Percentiles rank a stretch among this genome's conserved stretches.
Evolutionary conservation across 2,329 filamentous ascomycete species (phyloP).

Genomic region (Exophiala alcalophila): DNA sequence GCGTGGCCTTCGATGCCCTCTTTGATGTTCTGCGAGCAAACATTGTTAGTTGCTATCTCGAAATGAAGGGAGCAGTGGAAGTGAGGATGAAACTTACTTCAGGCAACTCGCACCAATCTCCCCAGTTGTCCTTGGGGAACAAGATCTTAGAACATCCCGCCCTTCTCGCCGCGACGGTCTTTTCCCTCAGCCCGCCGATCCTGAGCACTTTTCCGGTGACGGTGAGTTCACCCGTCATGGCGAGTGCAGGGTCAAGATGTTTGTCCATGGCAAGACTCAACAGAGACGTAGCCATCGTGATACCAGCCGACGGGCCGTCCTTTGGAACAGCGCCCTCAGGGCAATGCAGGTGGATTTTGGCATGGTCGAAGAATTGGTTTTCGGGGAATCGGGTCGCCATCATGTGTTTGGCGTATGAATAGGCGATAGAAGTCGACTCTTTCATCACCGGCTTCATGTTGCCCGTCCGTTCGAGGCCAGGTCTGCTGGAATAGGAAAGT

Average conservation of each 20-base stretch:
- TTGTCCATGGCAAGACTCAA: constrained; percentile 79
- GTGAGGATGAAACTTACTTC: constrained; percentile 68
- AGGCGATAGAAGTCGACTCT: constrained; percentile 90
- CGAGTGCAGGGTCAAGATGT: constrained; percentile 77
- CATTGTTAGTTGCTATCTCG: constrained; percentile 74
- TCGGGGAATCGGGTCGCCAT: constrained; percentile 81
- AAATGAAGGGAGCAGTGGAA: background rate
- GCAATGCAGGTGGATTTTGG: constrained; percentile 91
- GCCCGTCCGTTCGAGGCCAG: constrained; percentile 84
- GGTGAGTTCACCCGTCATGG: constrained; percentile 97
- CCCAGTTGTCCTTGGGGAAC: constrained; percentile 92
- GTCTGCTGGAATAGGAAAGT: constrained; percentile 68
- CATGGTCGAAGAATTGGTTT: constrained; percentile 95
- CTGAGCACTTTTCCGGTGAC: constrained; percentile 94
- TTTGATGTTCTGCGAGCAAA: constrained; percentile 82
- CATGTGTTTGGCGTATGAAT: constrained; percentile 89
- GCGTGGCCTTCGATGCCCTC: constrained; percentile 88
- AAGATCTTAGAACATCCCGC: constrained; percentile 91
- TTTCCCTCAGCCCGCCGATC: constrained; percentile 91
- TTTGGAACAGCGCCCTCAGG: constrained; percentile 95
- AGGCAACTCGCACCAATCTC: constrained; percentile 94
- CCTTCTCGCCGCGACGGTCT: constrained; percentile 90
- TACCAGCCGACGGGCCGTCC: constrained; percentile 86
- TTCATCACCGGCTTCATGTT: constrained; percentile 98
- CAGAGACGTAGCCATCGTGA: constrained; percentile 96